Conservation (phyloP, 1,284 basidiomycete species). For the Papiliotrema fonsecae region DNA sequence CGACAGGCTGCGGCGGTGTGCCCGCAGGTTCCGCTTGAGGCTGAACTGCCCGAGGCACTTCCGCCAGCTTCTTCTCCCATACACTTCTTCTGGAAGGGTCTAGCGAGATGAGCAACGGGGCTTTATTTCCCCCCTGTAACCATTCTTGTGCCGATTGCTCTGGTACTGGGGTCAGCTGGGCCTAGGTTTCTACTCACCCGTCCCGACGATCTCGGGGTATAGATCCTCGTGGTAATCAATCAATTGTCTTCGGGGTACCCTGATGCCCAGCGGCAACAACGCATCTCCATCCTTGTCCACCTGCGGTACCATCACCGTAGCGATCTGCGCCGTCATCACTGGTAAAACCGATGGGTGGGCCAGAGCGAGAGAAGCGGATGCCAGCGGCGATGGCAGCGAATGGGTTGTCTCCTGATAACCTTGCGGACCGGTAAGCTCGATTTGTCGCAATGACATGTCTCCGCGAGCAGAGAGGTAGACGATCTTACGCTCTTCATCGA, state of each 20-base stretch:
- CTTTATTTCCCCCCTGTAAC: slow-evolving; percentile 37
- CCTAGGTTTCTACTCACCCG: slow-evolving; percentile 16
- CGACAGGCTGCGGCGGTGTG: neutral
- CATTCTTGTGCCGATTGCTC: slow-evolving; percentile 42
- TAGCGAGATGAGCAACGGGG: slow-evolving; percentile 25
- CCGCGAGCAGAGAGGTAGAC: slow-evolving; percentile 47
- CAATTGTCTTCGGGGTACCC: slow-evolving; percentile 48
- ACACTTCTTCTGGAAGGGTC: slow-evolving; percentile 29
- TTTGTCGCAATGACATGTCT: slow-evolving; percentile 48
- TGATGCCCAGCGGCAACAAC: slow-evolving; percentile 44
- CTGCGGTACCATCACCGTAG: slow-evolving; percentile 40
- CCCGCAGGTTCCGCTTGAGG: no score
- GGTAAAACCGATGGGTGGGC: slow-evolving; percentile 37
- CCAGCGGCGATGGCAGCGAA: slow-evolving; percentile 33
- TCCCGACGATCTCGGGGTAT: slow-evolving; percentile 41
- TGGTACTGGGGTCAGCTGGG: slow-evolving; percentile 30
- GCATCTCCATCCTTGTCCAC: slow-evolving; percentile 43
- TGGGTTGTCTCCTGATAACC: slow-evolving; percentile 42
- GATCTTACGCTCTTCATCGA: slow-evolving; percentile 46
- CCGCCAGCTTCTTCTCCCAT: slow-evolving; percentile 25
- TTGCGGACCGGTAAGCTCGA: slow-evolving; percentile 42
- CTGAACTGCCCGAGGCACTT: no score
- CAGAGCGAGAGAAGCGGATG: slow-evolving; percentile 37
- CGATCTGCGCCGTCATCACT: slow-evolving; percentile 50
- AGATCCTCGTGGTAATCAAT: slow-evolving; percentile 50